Conservation (phyloP, 805 yeast species). For the Barnettozyma siamensis region DNA sequence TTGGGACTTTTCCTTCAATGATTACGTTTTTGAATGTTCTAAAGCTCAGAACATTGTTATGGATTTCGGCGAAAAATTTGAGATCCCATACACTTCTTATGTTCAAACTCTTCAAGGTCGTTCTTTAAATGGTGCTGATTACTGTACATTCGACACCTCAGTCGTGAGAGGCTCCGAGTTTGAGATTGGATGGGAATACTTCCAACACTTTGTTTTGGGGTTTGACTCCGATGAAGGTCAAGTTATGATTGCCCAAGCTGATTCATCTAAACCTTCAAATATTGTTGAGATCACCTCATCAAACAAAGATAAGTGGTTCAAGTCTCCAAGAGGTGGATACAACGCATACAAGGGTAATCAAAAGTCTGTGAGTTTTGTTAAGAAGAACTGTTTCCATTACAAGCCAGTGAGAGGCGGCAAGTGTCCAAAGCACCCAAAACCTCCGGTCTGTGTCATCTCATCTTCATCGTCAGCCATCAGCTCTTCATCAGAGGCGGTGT, state of each 20-base stretch:
- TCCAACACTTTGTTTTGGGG: neutral
- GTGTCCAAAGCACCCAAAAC: neutral
- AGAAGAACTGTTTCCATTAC: neutral
- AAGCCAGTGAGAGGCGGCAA: neutral
- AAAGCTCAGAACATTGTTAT: conserved; percentile 9
- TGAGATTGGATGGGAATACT: conserved; percentile 1
- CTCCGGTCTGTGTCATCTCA: neutral
- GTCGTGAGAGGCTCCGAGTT: conserved; percentile 3
- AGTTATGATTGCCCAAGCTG: neutral
- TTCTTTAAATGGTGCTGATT: conserved; percentile 9
- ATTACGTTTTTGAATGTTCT: conserved; percentile 14
- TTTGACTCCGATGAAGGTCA: neutral
- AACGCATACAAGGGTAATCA: neutral
- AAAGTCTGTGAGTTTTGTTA: neutral
- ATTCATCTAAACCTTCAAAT: neutral
- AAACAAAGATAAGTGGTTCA: neutral
- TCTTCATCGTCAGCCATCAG: neutral
- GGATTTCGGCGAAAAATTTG: conserved; percentile 14
- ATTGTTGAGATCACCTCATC: neutral
- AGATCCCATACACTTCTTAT: conserved; percentile 10
- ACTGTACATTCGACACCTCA: conserved; percentile 13
- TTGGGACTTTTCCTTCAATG: conserved; percentile 9
- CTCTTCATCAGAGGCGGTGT: no score
- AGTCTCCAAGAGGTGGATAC: neutral
- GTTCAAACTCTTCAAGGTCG: conserved; percentile 1